Evolutionary conservation across 768 basidiomycete species (phyloP).

Genomic region (Calocybe cyanea): DNA sequence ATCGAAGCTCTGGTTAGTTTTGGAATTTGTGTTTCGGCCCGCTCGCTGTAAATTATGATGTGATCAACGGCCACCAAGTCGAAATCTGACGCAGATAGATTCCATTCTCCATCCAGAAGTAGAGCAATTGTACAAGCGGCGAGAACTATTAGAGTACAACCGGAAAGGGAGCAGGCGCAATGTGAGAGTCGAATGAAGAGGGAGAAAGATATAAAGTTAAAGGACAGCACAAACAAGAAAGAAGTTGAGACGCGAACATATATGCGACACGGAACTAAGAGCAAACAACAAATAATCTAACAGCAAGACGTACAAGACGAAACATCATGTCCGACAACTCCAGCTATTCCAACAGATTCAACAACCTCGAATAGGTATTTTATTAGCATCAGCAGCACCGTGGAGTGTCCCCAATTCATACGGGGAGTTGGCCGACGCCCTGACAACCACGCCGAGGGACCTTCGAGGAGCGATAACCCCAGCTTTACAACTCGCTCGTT

Average conservation of each 20-base stretch:
- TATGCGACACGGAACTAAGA: background rate
- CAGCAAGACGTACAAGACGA: slow-evolving; percentile 5
- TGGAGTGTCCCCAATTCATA: background rate
- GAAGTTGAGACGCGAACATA: slow-evolving; percentile 2
- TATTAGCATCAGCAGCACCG: background rate
- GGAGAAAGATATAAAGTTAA: slow-evolving; percentile 5
- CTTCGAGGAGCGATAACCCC: background rate
- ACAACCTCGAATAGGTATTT: background rate
- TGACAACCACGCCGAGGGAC: background rate
- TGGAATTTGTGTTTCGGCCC: too few relatives aligned
- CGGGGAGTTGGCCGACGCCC: background rate
- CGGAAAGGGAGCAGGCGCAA: slow-evolving; percentile 6
- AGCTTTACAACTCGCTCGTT: background rate
- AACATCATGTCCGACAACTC: background rate
- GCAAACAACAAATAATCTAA: slow-evolving; percentile 7
- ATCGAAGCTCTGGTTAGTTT: too few relatives aligned
- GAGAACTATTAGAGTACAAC: slow-evolving; percentile 16
- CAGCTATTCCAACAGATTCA: background rate
- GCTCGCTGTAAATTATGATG: too few relatives aligned
- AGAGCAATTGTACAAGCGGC: slow-evolving; percentile 20
- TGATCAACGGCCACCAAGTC: too few relatives aligned
- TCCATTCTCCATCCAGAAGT: slow-evolving; percentile 19
- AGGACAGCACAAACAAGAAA: slow-evolving; percentile 2
- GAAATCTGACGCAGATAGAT: background rate
- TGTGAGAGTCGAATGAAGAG: background rate